phyloP scores from a whole-genome alignment of 176 grass and related monocot genomes.

The Zoysia pacifica region DNA sequence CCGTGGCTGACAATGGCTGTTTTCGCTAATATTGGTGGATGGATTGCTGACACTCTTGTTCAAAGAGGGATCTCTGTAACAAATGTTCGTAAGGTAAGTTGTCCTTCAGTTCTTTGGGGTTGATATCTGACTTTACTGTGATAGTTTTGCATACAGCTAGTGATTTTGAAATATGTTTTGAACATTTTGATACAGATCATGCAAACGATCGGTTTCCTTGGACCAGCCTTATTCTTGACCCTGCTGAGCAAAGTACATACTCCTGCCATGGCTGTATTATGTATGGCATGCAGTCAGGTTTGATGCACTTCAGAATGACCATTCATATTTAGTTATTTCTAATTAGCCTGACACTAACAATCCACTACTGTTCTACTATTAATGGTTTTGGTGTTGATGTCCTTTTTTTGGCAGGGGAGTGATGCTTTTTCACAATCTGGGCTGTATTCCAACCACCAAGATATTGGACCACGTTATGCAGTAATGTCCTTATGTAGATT shows the following conservation, averaged over 20 bases:
- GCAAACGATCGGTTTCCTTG: slow-evolving; percentile 98
- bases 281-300: slow-evolving; percentile 99
- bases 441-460: slow-evolving; percentile 94
- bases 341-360: not conserved
- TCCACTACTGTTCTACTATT: not conserved
- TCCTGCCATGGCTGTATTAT: slow-evolving; percentile 81
- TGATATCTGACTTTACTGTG: slow-evolving; percentile 15
- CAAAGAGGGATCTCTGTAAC: slow-evolving; percentile 78
- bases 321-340: not conserved
- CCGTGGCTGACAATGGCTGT: slow-evolving; percentile 98
- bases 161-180: slow-evolving; percentile 6
- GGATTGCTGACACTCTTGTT: slow-evolving; percentile 95
- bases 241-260: slow-evolving; percentile 66
- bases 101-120: not conserved
- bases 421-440: slow-evolving; percentile 98
- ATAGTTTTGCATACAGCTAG: not conserved
- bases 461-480: slow-evolving; percentile 93
- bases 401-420: slow-evolving; percentile 57
- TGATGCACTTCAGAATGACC: slow-evolving; percentile 25
- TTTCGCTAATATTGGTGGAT: slow-evolving; percentile 90
- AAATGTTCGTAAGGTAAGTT: slow-evolving; percentile 81
- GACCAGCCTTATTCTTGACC: slow-evolving; percentile 88
- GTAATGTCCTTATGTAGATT: slow-evolving; percentile 46
- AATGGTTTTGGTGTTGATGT: not conserved
- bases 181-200: slow-evolving; percentile 66